Evolutionary conservation across 164 flowering plant genomes (phyloP), one percentile per base, ranked within the genome.

Genomic region (Berberis thunbergii): DNA sequence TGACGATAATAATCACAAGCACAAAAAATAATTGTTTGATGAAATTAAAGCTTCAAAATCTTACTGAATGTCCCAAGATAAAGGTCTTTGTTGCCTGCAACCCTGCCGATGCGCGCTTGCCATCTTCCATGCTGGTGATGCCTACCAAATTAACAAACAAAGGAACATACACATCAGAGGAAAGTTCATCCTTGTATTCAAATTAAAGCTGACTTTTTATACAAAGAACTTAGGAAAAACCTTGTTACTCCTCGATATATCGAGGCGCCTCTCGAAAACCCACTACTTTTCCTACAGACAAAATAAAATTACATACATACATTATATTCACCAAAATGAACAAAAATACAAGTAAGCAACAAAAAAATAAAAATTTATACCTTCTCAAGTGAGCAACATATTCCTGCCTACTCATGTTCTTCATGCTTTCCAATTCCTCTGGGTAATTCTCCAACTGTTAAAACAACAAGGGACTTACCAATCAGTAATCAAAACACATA

Each of bases 101-200:
- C 97, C 45, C 97, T 74, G 26, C 97, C 96, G 2, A 91, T 91
- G 53, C 97, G 72, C 46, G 97, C 97, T 74, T 90, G 97, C 97
- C 97, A 91, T 73, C 96, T 85, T 56, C 96, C 97, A 74, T 86
- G 91, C 68, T 88, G 97, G 66, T 88, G 96, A 78, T 91, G 93
- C 67, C 97, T 91, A 60, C 46, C 54, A 66, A 64, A 59, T 44
- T 41, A 70, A 43, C 58, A 56, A 68, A 4, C 7, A 43, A 38
- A 46, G 40, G 45, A 69, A 38, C 44, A 8, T 4, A 52, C 43
- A 63, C 8, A 58, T 63, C 41, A 54, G 13, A 49, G 45, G 2
- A 52, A 62, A 11, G 1, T 1, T 7, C 1, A 6, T 43, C 44
- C 12, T 38, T 52, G 43, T 49, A 41, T 11, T 3, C 6, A 42